Evolutionary conservation across 2,329 filamentous ascomycete species (phyloP).

Genomic region (Aspergillus chevalieri): DNA sequence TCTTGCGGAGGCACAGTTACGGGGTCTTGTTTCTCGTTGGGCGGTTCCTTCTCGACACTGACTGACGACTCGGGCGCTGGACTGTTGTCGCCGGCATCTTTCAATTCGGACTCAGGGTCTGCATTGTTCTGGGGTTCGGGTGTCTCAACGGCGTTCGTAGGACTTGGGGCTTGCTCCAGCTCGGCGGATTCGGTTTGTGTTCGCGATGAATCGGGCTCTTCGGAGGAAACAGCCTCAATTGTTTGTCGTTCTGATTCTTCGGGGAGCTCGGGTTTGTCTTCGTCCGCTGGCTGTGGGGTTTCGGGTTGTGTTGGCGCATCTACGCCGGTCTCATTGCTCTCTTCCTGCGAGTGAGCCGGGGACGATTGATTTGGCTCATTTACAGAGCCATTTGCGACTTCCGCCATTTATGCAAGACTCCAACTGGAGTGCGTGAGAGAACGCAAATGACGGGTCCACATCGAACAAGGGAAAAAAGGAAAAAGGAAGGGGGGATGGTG

Average conservation of each 20-base stretch:
- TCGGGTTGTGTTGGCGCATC: slow-evolving; percentile 21
- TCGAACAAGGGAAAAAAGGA: slow-evolving; percentile 19
- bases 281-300: slow-evolving; percentile 19
- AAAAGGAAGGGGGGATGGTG: slow-evolving; percentile 7
- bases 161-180: slow-evolving; percentile 15
- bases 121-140: slow-evolving; percentile 15
- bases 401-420: slow-evolving; percentile 38
- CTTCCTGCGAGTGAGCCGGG: slow-evolving; percentile 20
- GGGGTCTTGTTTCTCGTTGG: slow-evolving; percentile 11
- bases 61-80: slow-evolving; percentile 9
- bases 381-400: slow-evolving; percentile 31
- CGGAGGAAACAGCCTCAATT: slow-evolving; percentile 16
- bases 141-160: slow-evolving; percentile 19
- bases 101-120: slow-evolving; percentile 14
- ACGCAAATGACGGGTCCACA: slow-evolving; percentile 21
- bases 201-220: slow-evolving; percentile 5
- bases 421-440: slow-evolving; percentile 23
- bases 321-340: slow-evolving; percentile 23
- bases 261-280: slow-evolving; percentile 27
- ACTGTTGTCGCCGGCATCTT: slow-evolving; percentile 10
- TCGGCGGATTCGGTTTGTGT: slow-evolving; percentile 4
- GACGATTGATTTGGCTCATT: slow-evolving; percentile 25
- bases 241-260: slow-evolving; percentile 24
- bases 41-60: slow-evolving; percentile 9
- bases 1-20: slow-evolving; percentile 16